Evolutionary conservation across 345 rosid genomes (phyloP).

Genomic region (Garcia nutans): DNA sequence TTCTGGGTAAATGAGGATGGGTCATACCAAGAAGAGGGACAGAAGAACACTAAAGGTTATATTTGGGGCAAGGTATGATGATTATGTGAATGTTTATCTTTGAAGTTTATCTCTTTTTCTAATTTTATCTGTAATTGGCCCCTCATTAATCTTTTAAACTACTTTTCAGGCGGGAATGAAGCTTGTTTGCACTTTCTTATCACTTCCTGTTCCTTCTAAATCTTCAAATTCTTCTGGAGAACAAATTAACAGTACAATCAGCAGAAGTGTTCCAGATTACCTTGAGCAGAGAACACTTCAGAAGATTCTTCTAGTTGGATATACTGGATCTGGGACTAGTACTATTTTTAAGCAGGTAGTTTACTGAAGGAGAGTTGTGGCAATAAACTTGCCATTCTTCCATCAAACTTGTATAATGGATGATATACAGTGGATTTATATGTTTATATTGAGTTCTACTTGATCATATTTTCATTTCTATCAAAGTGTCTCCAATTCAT

Average conservation of each 20-base stretch:
- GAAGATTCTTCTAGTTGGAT: conserved; percentile 86
- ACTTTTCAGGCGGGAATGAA: conserved; percentile 80
- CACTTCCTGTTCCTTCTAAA: conserved; percentile 92
- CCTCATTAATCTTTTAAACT: conserved; percentile 19
- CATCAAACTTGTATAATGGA: neutral
- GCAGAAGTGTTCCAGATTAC: conserved; percentile 75
- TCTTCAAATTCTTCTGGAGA: conserved; percentile 61
- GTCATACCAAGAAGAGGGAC: conserved; percentile 99
- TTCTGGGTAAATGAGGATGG: conserved; percentile 99
- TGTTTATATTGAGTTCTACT: neutral
- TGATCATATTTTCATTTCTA: neutral
- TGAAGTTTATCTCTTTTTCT: neutral
- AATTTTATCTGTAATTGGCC: conserved; percentile 12
- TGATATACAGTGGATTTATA: neutral
- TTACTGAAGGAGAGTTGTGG: conserved; percentile 5
- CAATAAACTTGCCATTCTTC: neutral
- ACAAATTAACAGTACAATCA: conserved; percentile 42
- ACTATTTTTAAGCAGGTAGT: conserved; percentile 94
- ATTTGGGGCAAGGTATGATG: conserved; percentile 94
- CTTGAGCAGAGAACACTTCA: conserved; percentile 68
- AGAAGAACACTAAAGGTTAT: conserved; percentile 92
- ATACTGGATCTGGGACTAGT: conserved; percentile 88
- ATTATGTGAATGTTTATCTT: neutral
- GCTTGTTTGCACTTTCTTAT: conserved; percentile 84
- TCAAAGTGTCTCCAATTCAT: neutral